Evolutionary conservation across 306 rosid genomes (phyloP), one percentile per base, ranked within the genome.

Genomic region (Canavalia ensiformis): DNA sequence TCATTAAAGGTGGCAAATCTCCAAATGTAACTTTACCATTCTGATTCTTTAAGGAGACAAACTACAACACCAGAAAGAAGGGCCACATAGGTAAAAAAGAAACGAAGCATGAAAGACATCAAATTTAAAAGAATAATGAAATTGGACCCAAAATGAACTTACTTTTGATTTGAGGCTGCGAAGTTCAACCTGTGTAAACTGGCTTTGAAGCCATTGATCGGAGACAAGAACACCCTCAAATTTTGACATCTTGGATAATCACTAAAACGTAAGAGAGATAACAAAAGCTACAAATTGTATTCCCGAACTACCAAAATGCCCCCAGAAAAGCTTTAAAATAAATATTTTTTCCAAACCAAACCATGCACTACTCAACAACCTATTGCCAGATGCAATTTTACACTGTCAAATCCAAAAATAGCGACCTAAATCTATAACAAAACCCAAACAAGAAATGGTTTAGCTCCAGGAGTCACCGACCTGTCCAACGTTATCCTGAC

Each of bases 161-260:
- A 95, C 98, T 86, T 90, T 93, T 5, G 96, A 89, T 79, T 91
- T 87, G 65, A 95, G 89, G 85, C 90, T 85, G 62, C 96, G 97
- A 79, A 95, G 98, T 91, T 95, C 96, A 25, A 95, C 98, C 82
- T 95, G 99, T 6, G 97, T 91, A 86, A 95, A 93, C 84, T 95
- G 96, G 77, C 97, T 86, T 13, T 95, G 98, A 84, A 95, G 99
- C 96, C 84, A 90, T 50, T 93, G 98, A 81, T 95, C 99, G 5
- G 93, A 91, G 79, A 95, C 91, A 76, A 88, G 39, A 79, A 95
- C 98, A 44, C 99, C 99, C 66, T 67, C 84, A 78, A 90, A 95
- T 69, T 90, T 89, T 2, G 97, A 89, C 98, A 93, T 95, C 88
- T 85, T 87, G 81, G 39, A 60, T 59, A 82, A 80, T 82, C 71